Base-by-base conservation (phyloP, 164 flowering plant genomes). In the Sextonia rubra region DNA sequence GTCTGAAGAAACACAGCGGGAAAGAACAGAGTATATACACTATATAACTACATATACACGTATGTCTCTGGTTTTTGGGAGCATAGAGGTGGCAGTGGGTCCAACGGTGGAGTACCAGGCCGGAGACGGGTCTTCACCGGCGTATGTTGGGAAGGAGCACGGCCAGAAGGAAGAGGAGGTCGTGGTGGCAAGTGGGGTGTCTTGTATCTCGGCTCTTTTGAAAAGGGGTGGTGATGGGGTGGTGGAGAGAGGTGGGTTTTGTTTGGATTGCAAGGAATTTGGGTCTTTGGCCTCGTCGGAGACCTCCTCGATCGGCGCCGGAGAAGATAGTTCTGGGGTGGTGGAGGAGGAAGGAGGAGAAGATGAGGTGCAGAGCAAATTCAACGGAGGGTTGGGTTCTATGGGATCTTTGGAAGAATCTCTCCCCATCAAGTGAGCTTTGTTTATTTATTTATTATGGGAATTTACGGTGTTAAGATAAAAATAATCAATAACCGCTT, bases 391-490 rank as follows among this genome's bases (percentile, higher is more conserved):
- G 47, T 67, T 84, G 64, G 76, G 72, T 29, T 84, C 86, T 61
- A 60, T 90, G 78, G 82, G 66, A 27, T 80, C 84, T 1, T 70
- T 88, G n/a, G 92, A 88, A 71, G 92, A 87, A 1, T 84, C 91
- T 74, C 89, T 90, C 6, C 94, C 92, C 32, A 84, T 86, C 83
- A 90, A 90, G 94, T 90, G 18, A 81, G 81, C 71, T 3, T 66
- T 70, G 75, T 27, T 48, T 65, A 23, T 65, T 23, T 74, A 44
- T 18, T n/a, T 48, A 18, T 47, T 4, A 48, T 70, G 11, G 4
- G 2, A 20, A 37, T 8, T 26, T 27, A 7, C 7, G 15, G 17
- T 24, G 22, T 5, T 26, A n/a, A 23, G 17, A 4, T 20, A 24
- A 5, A 17, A 64, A 47, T 15, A 71, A 75, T 80, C 72, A 72